Conservation (phyloP, 2,329 filamentous ascomycete species). For the Botryotinia narcissicola region DNA sequence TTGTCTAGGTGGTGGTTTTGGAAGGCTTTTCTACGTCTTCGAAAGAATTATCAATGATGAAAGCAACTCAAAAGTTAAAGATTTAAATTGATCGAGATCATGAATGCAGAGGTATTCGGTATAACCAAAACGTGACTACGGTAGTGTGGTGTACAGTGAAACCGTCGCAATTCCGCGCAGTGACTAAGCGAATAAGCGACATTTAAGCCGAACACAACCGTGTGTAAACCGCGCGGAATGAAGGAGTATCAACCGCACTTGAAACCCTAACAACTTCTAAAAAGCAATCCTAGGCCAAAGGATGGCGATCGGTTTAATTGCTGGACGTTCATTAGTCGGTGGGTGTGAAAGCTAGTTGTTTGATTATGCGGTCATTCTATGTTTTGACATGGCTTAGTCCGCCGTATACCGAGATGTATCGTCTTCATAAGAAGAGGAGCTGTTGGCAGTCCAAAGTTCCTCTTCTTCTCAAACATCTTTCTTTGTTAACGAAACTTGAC, state of each 20-base stretch:
- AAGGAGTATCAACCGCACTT: slow-evolving; percentile 1
- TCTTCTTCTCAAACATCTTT: not conserved
- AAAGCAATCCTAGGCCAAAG: not conserved
- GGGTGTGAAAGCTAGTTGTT: not conserved
- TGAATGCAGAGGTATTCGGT: not conserved
- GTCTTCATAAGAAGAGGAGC: slow-evolving; percentile 4
- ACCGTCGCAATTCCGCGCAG: slow-evolving; percentile 1
- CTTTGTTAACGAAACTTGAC: not conserved
- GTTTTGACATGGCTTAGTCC: not conserved
- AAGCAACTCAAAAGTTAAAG: not conserved
- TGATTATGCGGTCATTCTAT: slow-evolving; percentile 4
- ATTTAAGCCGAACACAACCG: slow-evolving; percentile 13
- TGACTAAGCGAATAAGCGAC: not conserved
- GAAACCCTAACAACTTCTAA: not conserved
- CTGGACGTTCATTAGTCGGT: slow-evolving; percentile 6
- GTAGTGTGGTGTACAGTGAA: not conserved
- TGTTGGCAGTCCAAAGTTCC: not conserved
- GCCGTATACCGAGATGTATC: slow-evolving; percentile 2
- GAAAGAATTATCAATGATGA: not conserved
- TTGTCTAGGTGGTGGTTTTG: not conserved
- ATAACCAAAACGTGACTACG: not conserved
- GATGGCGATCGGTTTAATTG: not conserved
- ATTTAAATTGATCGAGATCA: not conserved
- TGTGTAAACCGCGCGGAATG: slow-evolving; percentile 8
- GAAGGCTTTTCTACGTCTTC: not conserved